Base-by-base conservation (phyloP, 305 asterid species). In the Solanum hybrid region DNA sequence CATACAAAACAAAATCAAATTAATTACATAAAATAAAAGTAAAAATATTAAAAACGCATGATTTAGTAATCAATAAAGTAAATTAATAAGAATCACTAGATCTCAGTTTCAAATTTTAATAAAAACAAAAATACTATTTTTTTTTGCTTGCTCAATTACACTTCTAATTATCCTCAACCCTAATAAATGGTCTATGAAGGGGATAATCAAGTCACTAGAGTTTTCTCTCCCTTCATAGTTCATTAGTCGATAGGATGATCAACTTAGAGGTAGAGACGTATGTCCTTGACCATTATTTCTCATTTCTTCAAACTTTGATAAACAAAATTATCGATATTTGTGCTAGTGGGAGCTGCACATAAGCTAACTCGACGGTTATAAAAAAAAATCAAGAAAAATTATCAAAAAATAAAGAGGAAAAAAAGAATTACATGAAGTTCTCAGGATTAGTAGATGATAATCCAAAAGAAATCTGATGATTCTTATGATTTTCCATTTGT, bases 381-480 rank as follows among this genome's bases (percentile, higher is more conserved):
- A 33, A 33, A 33, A 10, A 33, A 78, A 6, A 51, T 6, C 7
- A 14, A 51, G 3, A 51, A 51, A 51, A 41, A 41, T 41, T 12
- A 41, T 12, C 57, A 12, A 41, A 41, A 41, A 45, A 45, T 45
- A 45, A 41, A 41, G 17, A 41, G 17, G 17, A 41, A 38, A 11
- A 10, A 8, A n/a, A 22, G 3, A 31, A 78, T 90, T 94, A 94
- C 98, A 96, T 91, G 94, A 92, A 96, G 91, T 87, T 89, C 70
- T 91, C 91, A 31, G 96, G 88, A 20, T 3, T 97, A 65, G 89
- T 34, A 91, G 98, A 65, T 92, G 93, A 93, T 96, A 93, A 93
- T 83, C 94, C 96, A 57, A 96, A 96, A 2, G 98, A 93, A 36
- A 95, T 96, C 92, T 94, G 97, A 90, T 78, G 41, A 82, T 26